Evolutionary conservation across 345 rosid species (phyloP).

Genomic region (Arabidopsis arenosa): DNA sequence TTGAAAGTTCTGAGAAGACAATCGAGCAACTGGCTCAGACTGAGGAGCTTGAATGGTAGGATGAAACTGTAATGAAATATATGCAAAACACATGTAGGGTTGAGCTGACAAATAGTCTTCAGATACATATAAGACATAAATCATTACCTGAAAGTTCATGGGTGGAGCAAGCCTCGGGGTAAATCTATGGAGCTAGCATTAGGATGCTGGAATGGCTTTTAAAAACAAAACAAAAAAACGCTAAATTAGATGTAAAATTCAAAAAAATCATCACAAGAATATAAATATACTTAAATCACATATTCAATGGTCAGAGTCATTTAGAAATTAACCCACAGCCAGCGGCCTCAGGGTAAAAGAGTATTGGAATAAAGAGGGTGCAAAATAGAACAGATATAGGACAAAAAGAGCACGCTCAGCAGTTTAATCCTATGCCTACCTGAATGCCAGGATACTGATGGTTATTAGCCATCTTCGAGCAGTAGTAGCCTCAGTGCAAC

Average conservation of each 20-base stretch:
- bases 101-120: constrained; percentile 31
- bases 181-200: constrained; percentile 61
- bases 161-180: constrained; percentile 67
- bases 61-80: constrained; percentile 65
- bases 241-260: constrained; percentile 21
- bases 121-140: constrained; percentile 38
- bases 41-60: constrained; percentile 64
- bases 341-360: constrained; percentile 23
- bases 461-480: constrained; percentile 72
- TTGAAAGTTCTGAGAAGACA: constrained; percentile 77
- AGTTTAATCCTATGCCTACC: constrained; percentile 50
- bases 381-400: background rate
- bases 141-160: constrained; percentile 73
- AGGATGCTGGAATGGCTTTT: constrained; percentile 70
- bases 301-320: background rate
- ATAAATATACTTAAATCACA: constrained; percentile 16
- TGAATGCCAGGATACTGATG: constrained; percentile 70
- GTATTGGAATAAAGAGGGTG: background rate
- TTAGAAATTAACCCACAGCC: constrained; percentile 20
- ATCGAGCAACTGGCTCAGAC: constrained; percentile 66
- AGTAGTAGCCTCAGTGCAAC: constrained; percentile 36
- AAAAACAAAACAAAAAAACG: background rate
- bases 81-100: constrained; percentile 9
- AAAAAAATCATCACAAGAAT: constrained; percentile 6
- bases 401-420: constrained; percentile 1